A percentile compares a stretch with the other conserved stretches of the same genome.
Evolutionary conservation across 75 land plant genomes (phyloP).

Genomic region (Pseudotsuga menziesii): DNA sequence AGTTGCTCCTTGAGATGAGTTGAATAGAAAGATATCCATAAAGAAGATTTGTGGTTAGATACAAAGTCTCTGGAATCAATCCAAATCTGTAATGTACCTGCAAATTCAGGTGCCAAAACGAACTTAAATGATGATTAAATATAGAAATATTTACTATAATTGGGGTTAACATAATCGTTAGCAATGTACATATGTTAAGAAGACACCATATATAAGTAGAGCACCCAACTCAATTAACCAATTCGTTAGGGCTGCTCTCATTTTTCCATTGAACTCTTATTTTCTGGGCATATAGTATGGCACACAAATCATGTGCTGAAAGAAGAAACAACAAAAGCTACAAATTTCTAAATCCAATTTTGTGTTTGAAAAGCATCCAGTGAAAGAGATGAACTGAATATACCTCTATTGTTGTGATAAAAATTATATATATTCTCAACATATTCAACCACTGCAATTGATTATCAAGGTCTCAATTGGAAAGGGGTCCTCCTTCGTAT

Average conservation of each 20-base stretch:
- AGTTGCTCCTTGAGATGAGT: conserved; percentile 27
- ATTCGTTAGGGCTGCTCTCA: no score
- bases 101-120: neutral
- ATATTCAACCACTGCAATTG: conserved; percentile 81
- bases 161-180: conserved; percentile 1
- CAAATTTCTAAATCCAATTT: neutral
- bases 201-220: no score
- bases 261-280: no score
- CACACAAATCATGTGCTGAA: conserved; percentile 3
- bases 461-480: conserved; percentile 46
- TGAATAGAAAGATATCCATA: conserved; percentile 29
- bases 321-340: neutral
- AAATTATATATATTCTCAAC: conserved; percentile 89
- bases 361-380: neutral
- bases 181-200: no score
- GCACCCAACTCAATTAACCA: no score
- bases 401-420: conserved; percentile 86
- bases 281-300: no score
- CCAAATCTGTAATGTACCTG: conserved; percentile 22
- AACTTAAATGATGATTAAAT: neutral
- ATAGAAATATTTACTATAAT: conserved; percentile 21
- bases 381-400: neutral
- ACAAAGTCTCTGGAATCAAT: conserved; percentile 46
- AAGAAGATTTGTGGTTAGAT: conserved; percentile 33
- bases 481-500: neutral